phyloP scores from a whole-genome alignment of 345 rosid genomes.

The Conringia planisiliqua region DNA sequence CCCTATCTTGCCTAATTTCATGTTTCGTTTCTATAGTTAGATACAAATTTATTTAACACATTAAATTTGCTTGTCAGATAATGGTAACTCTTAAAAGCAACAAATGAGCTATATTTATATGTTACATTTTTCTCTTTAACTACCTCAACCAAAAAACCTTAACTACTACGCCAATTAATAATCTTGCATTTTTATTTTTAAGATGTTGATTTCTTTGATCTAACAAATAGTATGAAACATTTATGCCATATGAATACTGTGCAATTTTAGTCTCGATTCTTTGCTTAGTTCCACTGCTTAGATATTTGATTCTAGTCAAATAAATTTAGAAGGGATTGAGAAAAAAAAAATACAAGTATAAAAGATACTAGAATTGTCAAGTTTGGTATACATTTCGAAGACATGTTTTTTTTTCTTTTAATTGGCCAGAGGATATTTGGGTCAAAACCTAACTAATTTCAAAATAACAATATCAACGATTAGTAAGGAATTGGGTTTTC shows the following conservation, averaged over 20 bases:
- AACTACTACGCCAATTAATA: background rate
- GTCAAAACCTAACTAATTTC: too few relatives aligned
- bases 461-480: too few relatives aligned
- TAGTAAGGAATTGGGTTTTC: too few relatives aligned
- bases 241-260: background rate
- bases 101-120: background rate
- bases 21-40: background rate
- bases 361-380: too few relatives aligned
- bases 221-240: background rate
- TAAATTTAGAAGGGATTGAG: background rate
- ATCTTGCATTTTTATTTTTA: background rate
- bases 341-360: background rate
- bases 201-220: background rate
- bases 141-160: background rate
- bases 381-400: too few relatives aligned
- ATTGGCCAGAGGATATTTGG: too few relatives aligned
- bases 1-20: background rate
- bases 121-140: background rate
- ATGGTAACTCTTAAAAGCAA: background rate
- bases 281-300: background rate
- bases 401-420: too few relatives aligned
- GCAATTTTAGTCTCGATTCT: background rate
- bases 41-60: background rate
- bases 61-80: conserved; percentile 5
- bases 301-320: background rate